These are phyloP conservation scores for Tolypocladium ophioglossoides DNA, from an alignment of 2,329 filamentous ascomycete genomes.

Conservation along the genomic window DNA sequence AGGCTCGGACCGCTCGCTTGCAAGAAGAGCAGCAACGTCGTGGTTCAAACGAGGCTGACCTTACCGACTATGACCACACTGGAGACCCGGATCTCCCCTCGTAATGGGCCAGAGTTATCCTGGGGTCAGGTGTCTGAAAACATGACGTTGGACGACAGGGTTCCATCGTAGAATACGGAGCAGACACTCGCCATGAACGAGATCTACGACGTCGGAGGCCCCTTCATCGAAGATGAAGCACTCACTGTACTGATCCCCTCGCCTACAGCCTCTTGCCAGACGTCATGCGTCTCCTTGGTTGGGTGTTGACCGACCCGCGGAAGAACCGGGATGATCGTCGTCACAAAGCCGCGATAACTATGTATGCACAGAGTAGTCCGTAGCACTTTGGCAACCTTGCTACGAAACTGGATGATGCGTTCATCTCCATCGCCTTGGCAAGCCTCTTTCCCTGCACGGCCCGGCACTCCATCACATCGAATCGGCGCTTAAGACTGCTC, in stretches of 20 bases:
- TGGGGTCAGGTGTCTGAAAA: neutral
- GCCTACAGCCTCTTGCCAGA: neutral
- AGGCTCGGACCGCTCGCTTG: neutral
- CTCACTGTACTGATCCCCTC: slow-evolving; percentile 3
- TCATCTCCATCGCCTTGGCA: neutral
- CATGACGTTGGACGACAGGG: slow-evolving; percentile 4
- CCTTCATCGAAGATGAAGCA: slow-evolving; percentile 7
- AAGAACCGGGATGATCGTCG: slow-evolving; percentile 5
- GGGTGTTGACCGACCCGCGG: slow-evolving; percentile 1
- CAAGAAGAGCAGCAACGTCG: neutral
- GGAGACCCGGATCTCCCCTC: neutral
- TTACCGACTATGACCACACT: neutral
- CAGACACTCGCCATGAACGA: neutral
- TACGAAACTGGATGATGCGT: neutral
- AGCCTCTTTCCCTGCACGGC: neutral
- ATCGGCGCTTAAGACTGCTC: neutral
- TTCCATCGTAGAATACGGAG: neutral
- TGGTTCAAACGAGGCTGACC: neutral
- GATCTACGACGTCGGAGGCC: neutral
- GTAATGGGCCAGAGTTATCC: neutral
- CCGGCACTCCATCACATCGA: neutral
- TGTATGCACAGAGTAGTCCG: too few relatives aligned
- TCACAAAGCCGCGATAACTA: neutral
- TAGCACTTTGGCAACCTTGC: neutral
- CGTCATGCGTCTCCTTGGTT: neutral